Conservation (phyloP, 257 asterid genomes). For the Solanum sejunctum region DNA sequence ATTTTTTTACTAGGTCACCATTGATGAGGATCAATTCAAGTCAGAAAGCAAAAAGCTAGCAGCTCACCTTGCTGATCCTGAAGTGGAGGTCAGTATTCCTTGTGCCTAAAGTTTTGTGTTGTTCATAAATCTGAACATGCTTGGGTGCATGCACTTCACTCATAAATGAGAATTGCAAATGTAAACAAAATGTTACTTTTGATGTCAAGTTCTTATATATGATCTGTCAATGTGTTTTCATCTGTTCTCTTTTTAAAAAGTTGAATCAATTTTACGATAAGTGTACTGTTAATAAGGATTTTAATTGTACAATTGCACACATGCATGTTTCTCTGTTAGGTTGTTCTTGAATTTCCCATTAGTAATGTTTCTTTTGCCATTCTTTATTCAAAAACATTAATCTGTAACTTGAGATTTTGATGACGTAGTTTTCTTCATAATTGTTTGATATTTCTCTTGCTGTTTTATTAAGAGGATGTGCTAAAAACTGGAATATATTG, state of each 20-base stretch:
- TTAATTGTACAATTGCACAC: neutral
- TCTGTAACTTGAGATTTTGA: neutral
- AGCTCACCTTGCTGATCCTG: conserved; percentile 97
- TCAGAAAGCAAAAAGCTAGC: conserved; percentile 80
- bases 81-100: conserved; percentile 66
- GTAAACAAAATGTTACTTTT: neutral
- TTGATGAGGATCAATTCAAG: conserved; percentile 83
- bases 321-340: neutral
- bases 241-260: neutral
- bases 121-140: neutral
- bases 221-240: neutral
- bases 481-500: neutral
- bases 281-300: neutral
- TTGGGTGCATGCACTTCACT: neutral
- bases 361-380: neutral
- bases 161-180: neutral
- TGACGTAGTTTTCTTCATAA: neutral
- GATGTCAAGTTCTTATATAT: neutral
- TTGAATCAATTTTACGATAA: neutral
- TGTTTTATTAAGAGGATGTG: neutral
- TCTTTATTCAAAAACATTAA: neutral
- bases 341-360: neutral
- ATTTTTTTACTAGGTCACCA: conserved; percentile 42
- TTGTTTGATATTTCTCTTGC: neutral
- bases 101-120: neutral